Evolutionary conservation across 805 yeast species (phyloP).

Genomic region (Nakazawaea wickerhamii): DNA sequence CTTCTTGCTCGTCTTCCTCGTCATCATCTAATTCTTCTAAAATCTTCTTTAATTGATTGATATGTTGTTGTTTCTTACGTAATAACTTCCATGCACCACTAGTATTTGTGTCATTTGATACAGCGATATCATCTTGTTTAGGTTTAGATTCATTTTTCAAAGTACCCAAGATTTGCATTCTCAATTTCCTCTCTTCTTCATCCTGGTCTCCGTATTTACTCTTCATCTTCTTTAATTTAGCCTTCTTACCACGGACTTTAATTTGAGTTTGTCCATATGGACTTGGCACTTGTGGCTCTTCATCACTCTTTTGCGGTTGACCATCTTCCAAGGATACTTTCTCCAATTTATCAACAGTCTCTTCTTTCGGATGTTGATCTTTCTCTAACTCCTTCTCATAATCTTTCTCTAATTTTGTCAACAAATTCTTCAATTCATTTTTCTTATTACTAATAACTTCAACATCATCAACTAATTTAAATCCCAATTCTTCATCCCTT

Average conservation of each 20-base stretch:
- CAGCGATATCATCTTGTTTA: neutral
- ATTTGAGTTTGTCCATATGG: conserved; percentile 25
- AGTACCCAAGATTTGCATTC: conserved; percentile 83
- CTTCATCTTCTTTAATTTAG: conserved; percentile 76
- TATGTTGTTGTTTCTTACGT: conserved; percentile 24
- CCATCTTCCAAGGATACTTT: neutral
- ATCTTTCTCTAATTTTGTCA: conserved; percentile 21
- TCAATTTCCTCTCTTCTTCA: conserved; percentile 70
- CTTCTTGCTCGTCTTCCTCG: conserved; percentile 13
- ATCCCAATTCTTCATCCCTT: conserved; percentile 25
- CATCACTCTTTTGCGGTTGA: conserved; percentile 1
- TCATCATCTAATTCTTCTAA: conserved; percentile 22
- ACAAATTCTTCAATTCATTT: conserved; percentile 25
- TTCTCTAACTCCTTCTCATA: conserved; percentile 9
- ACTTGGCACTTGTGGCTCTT: conserved; percentile 13
- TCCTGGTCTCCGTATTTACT: conserved; percentile 87
- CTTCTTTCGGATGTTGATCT: neutral
- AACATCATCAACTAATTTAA: conserved; percentile 23
- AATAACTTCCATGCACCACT: conserved; percentile 9
- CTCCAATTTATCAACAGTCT: neutral
- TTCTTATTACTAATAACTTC: conserved; percentile 21
- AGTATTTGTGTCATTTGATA: neutral
- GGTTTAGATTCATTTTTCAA: conserved; percentile 48
- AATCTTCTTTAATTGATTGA: conserved; percentile 26
- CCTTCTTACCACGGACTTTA: conserved; percentile 76